A percentile compares a stretch with the other conserved stretches of the same genome.
Evolutionary conservation across 176 grass and related monocot genomes (phyloP).

Genomic region (Coix lacrymajobi): DNA sequence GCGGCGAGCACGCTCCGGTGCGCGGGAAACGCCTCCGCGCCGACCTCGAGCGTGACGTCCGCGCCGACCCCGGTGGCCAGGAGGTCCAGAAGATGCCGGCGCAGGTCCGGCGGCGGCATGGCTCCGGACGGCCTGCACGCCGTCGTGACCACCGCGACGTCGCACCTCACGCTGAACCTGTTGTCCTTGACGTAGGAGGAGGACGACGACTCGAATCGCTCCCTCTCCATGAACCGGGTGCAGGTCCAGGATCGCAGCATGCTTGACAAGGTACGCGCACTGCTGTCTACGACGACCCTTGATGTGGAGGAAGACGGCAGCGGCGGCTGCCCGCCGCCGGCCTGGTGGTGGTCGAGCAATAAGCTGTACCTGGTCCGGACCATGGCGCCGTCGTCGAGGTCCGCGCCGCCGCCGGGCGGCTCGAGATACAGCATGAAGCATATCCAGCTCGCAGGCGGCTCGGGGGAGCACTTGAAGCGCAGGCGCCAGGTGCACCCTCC

Average conservation of each 20-base stretch:
- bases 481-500: neutral
- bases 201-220: neutral
- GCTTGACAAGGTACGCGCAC: too few species aligned
- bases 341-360: too few species aligned
- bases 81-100: neutral
- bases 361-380: too few species aligned
- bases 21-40: neutral
- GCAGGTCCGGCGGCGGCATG: neutral
- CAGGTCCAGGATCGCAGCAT: too few species aligned
- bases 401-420: too few species aligned
- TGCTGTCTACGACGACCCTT: too few species aligned
- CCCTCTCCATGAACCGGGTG: neutral
- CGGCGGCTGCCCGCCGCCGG: too few species aligned
- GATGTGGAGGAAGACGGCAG: too few species aligned
- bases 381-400: too few species aligned
- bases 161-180: neutral
- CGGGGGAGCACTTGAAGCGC: neutral
- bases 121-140: too few species aligned
- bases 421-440: too few species aligned
- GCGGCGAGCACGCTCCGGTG: constrained; percentile 14
- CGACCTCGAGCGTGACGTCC: constrained; percentile 13
- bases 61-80: neutral
- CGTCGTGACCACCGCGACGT: neutral
- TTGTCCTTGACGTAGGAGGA: neutral
- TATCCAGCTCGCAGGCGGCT: too few species aligned